These are phyloP conservation scores for Gossypium stocksii DNA, from an alignment of 345 rosid genomes.

Conservation along the genomic window DNA sequence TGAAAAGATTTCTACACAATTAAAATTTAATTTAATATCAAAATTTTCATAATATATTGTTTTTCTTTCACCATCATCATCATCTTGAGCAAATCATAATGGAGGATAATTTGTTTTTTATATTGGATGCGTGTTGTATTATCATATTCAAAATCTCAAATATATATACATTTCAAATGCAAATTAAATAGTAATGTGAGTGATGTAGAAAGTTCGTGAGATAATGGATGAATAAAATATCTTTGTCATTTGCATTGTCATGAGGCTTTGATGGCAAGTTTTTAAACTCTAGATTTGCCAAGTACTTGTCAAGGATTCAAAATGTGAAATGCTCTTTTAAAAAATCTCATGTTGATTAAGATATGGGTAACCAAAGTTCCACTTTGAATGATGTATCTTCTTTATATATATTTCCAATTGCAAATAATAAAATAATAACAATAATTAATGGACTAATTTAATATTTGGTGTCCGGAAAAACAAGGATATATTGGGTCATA, in stretches of 20 bases:
- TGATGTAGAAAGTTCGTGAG: background rate
- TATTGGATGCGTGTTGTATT: too few relatives aligned
- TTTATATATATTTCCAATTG: background rate
- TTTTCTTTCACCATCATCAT: too few relatives aligned
- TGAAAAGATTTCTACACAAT: too few relatives aligned
- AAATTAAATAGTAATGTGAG: background rate
- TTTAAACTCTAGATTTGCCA: background rate
- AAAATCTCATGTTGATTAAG: constrained; percentile 4
- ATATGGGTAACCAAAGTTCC: background rate
- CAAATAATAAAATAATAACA: background rate
- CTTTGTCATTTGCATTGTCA: background rate
- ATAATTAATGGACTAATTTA: too few relatives aligned
- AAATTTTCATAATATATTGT: too few relatives aligned
- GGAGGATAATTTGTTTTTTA: too few relatives aligned
- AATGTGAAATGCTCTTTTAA: background rate
- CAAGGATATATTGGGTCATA: background rate
- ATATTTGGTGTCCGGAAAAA: background rate
- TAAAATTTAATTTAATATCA: too few relatives aligned
- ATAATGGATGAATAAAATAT: background rate
- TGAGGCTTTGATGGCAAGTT: constrained; percentile 1
- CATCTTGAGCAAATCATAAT: too few relatives aligned
- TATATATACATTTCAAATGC: background rate
- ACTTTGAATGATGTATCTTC: background rate
- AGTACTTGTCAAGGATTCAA: background rate
- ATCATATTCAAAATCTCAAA: background rate